Base-by-base conservation (phyloP, 805 yeast species). In the Candida sakaeoensis region DNA sequence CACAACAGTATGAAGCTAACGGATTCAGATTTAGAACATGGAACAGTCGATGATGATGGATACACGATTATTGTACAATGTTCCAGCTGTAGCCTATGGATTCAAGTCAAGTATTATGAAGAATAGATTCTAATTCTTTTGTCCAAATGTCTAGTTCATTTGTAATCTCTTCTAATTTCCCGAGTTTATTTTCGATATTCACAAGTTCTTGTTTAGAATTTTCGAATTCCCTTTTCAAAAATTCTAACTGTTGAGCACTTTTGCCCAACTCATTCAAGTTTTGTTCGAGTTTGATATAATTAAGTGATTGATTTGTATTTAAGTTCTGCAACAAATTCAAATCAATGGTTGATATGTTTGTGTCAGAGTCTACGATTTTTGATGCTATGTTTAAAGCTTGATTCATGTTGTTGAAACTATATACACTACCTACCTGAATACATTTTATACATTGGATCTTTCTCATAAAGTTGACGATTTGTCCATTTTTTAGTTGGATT, bases 31-130 rank as follows among this genome's bases (percentile, higher is more conserved):
- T 65, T 91, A 40, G 79, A 63, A 13, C 70, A 69, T 40, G 82
- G 79, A 0, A 69, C 74, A 0, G 70, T 68, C 0, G 72, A 69
- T 25, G 80, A 78, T 12, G 74, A 80, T 1, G 65, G 65, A 12
- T 82, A 68, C 47, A 84, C 82, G 46, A 72, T 90, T 1, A 69
- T 86, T 16, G 78, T 86, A 0, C 96, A 90, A 52, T 36, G 39
- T 27, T 24, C 17, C n/a, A 80, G 85, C 23, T 91, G 98, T 58
- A 85, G 95, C 56, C 56, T 89, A 22, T 91, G 96, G 96, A 60
- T 91, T 18, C 78, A 79, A 37, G 89, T 91, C 2, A 72, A 70
- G 47, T 86, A 82, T 52, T 77, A 69, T 48, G 89, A 79, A 47
- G 65, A 49, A 17, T 16, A 4, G 67, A 67, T 31, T 70, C 77